Conservation (phyloP, 768 basidiomycete species). For the Nevesoporus exiguus region DNA sequence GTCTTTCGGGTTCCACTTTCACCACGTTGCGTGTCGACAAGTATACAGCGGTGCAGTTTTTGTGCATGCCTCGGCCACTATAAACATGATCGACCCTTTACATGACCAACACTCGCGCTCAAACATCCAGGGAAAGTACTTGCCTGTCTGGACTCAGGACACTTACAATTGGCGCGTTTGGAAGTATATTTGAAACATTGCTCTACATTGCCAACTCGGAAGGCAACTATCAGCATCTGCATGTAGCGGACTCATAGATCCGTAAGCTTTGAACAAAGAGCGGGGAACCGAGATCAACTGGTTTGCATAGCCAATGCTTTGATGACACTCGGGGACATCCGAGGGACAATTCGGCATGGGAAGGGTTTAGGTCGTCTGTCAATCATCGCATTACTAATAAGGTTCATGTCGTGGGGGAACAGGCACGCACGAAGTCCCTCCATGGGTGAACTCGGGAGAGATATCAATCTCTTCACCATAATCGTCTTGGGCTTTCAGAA, state of each 20-base stretch:
- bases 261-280: neutral
- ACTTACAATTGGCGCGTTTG: neutral
- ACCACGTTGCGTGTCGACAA: neutral
- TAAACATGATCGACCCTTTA: neutral
- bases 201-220: neutral
- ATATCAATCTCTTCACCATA: conserved; percentile 23
- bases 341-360: conserved; percentile 21
- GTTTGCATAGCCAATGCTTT: conserved; percentile 12
- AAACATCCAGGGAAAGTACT: conserved; percentile 3
- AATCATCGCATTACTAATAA: neutral
- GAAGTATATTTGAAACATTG: neutral
- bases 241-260: neutral
- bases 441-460: conserved; percentile 20
- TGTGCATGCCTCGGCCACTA: too few species aligned
- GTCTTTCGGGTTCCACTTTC: neutral
- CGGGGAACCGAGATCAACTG: neutral
- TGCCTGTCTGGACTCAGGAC: neutral
- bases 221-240: neutral
- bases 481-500: conserved; percentile 20
- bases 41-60: neutral
- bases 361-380: conserved; percentile 23
- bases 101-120: neutral
- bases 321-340: conserved; percentile 7
- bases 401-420: neutral
- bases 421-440: conserved; percentile 18